Evolutionary conservation across 2,329 filamentous ascomycete species (phyloP).

Genomic region (Coniella lustricola): DNA sequence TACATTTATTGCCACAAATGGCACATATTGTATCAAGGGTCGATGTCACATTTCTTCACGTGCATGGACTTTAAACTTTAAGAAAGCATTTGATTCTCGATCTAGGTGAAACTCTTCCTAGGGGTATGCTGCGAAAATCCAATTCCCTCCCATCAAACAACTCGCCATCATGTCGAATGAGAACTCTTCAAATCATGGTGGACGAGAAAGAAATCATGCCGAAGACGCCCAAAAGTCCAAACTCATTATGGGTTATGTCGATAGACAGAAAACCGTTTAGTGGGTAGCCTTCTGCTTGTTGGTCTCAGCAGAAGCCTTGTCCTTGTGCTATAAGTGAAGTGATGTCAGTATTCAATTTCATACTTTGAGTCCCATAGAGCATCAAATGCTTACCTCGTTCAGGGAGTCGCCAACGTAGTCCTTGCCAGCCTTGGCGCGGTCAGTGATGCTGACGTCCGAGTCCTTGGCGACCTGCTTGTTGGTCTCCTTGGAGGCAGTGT

Average conservation of each 20-base stretch:
- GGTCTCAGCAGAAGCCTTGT: slow-evolving; percentile 31
- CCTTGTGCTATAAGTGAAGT: slow-evolving; percentile 15
- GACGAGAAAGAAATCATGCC: slow-evolving; percentile 3
- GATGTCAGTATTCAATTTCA: background rate
- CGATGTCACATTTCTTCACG: background rate
- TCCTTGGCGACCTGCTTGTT: slow-evolving; percentile 55
- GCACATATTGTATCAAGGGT: no score
- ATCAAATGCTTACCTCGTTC: slow-evolving; percentile 16
- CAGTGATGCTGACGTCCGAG: slow-evolving; percentile 36
- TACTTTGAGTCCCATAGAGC: no score
- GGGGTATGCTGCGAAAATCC: slow-evolving; percentile 23
- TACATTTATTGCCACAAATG: no score
- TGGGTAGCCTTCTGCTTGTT: slow-evolving; percentile 33
- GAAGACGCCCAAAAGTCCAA: slow-evolving; percentile 4
- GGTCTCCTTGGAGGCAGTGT: slow-evolving; percentile 46
- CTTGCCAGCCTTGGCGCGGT: slow-evolving; percentile 29
- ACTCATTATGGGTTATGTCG: slow-evolving; percentile 4
- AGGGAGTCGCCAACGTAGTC: slow-evolving; percentile 2
- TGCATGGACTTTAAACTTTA: background rate
- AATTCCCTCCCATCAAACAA: background rate
- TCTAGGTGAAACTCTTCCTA: slow-evolving; percentile 24
- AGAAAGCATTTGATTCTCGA: slow-evolving; percentile 16
- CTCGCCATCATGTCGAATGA: background rate
- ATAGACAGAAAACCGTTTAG: slow-evolving; percentile 22
- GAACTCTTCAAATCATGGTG: background rate